Conservation (phyloP, 176 grass and related monocot genomes). For the Carex parvula region DNA sequence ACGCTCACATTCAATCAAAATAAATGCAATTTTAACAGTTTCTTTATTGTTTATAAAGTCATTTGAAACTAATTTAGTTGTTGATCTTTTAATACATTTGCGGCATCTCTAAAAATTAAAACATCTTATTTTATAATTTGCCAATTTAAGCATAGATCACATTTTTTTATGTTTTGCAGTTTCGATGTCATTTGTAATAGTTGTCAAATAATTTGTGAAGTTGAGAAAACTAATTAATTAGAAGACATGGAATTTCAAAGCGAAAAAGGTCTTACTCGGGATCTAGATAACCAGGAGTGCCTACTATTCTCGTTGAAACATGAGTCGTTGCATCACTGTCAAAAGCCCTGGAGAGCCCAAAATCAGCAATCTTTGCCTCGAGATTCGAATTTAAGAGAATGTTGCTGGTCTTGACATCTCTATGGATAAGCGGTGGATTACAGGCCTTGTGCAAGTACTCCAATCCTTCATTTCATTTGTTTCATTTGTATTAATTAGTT, state of each 20-base stretch:
- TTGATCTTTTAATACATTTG: background rate
- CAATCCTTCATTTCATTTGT: constrained; percentile 11
- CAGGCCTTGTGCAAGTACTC: background rate
- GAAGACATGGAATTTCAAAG: background rate
- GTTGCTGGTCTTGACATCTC: background rate
- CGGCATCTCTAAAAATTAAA: background rate
- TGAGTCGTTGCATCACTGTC: background rate
- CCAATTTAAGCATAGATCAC: background rate
- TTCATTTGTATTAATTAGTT: background rate
- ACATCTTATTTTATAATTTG: background rate
- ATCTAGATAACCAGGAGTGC: background rate
- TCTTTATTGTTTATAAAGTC: background rate
- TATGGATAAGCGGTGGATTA: constrained; percentile 4
- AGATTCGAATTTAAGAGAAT: constrained; percentile 6
- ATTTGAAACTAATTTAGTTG: background rate
- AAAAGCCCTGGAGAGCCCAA: background rate
- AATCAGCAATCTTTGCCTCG: background rate
- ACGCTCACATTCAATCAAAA: no score
- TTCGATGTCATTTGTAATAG: background rate
- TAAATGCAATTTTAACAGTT: background rate
- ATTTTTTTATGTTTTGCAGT: background rate
- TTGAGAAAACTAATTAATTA: background rate
- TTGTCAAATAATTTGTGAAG: background rate
- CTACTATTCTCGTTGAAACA: background rate
- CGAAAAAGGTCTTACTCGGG: background rate